These are phyloP conservation scores for Saccharomyces hybrid DNA, from an alignment of 1,139 yeast genomes.

Conservation along the genomic window DNA sequence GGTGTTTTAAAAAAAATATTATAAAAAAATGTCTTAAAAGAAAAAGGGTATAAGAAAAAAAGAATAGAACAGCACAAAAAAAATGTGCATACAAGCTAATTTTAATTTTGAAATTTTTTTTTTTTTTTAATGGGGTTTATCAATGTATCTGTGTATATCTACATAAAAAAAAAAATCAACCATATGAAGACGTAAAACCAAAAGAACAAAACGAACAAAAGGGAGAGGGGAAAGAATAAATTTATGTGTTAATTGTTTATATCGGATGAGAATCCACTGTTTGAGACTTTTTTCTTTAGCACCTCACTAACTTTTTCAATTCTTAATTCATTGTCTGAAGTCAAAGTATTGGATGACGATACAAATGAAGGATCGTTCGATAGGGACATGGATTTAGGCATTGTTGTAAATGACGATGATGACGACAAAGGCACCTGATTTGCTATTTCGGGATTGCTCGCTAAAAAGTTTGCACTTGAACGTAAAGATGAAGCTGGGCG, in stretches of 20 bases:
- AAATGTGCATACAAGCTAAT: too few relatives aligned
- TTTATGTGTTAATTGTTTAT: neutral
- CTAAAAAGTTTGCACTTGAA: neutral
- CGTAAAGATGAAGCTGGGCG: neutral
- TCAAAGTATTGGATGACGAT: neutral
- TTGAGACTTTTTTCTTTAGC: slow-evolving; percentile 15
- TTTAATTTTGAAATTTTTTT: neutral
- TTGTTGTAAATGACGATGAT: neutral
- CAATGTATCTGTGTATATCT: neutral
- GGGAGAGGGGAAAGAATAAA: neutral
- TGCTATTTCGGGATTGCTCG: neutral
- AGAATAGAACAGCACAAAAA: neutral
- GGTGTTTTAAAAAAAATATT: neutral
- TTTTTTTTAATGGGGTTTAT: neutral
- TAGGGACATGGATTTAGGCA: neutral
- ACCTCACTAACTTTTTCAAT: slow-evolving; percentile 21
- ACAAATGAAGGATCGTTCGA: neutral
- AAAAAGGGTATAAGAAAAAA: neutral
- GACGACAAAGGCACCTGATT: neutral
- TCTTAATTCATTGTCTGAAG: slow-evolving; percentile 9
- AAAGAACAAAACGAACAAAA: neutral
- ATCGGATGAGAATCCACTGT: neutral
- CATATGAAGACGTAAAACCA: neutral
- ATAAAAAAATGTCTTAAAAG: neutral
- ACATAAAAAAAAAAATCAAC: neutral